A percentile compares a stretch with the other conserved stretches of the same genome.
Conservation (phyloP, 192 early-diverging fungal genomes). For the Allomyces macrogynus region DNA sequence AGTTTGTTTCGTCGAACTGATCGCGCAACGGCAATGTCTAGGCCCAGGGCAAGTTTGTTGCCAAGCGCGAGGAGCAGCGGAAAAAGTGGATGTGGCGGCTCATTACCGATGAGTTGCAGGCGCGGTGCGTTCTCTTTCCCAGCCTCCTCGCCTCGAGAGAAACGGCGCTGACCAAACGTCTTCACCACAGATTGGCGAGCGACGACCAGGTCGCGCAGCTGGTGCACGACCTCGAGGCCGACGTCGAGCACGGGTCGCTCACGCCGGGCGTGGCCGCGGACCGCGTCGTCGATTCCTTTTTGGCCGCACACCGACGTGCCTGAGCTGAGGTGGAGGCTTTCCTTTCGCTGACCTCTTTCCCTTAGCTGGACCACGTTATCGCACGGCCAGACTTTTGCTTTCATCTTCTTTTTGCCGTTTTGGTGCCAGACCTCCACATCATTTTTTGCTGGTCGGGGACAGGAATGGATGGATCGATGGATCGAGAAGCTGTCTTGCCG, state of each 20-base stretch:
- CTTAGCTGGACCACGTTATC: no score
- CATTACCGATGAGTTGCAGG: conserved; percentile 37
- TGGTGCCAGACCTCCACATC: no score
- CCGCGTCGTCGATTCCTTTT: conserved; percentile 24
- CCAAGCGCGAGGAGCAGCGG: conserved; percentile 38
- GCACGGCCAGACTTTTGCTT: no score
- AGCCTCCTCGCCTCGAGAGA: not conserved
- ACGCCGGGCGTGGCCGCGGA: conserved; percentile 28
- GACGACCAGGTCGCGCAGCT: conserved; percentile 14
- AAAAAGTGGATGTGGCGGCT: conserved; percentile 51
- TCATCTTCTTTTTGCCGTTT: no score
- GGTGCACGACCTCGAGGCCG: conserved; percentile 16
- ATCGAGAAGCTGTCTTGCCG: no score
- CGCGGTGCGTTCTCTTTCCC: conserved; percentile 13
- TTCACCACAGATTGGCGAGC: conserved; percentile 11
- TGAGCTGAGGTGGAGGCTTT: no score
- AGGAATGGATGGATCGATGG: no score
- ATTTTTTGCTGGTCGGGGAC: no score
- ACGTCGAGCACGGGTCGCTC: conserved; percentile 23
- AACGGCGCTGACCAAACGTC: not conserved
- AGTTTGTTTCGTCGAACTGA: no score
- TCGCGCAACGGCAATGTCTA: no score
- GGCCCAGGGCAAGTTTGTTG: conserved; percentile 4
- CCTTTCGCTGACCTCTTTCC: no score
- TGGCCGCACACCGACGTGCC: conserved; percentile 1